Base-by-base conservation (phyloP, 768 basidiomycete species). In the Lactarius indigo region DNA sequence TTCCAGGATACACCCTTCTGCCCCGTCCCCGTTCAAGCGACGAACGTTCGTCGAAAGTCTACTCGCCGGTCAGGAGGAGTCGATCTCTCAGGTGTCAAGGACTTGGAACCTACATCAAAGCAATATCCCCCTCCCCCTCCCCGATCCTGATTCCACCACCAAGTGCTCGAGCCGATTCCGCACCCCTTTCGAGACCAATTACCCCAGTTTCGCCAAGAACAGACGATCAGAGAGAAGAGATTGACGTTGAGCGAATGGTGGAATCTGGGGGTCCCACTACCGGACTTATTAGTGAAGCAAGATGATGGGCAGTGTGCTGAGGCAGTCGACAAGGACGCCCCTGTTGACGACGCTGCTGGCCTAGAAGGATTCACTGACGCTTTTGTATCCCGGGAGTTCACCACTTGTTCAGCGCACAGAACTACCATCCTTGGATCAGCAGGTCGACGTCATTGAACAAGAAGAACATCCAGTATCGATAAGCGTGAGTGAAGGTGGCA, bases 1-100 rank as follows among this genome's bases (percentile, higher is more conserved):
- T 90, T 66, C 96, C 97, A 0, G 86, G 85, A 61, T 76, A 80
- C 57, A 78, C 83, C 8, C 77, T 90, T 74, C 75, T 82, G 41
- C 80, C 87, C 15, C 79, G 82, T n/a, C n/a, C 79, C 82, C 3
- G 55, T 68, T 12, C 37, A 59, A 42, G 57, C 44, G 33, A 30
- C 44, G 17, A 39, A 17, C 13, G 10, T 37, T n/a, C 15, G 54
- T 35, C 69, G 69, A 20, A 65, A 64, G 58, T 70, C 69, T 10
- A 65, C 64, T 7, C 69, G 69, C 37, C 57, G 8, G 17, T 41
- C 63, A 42, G 61, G 62, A 23, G 59, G 56, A 28, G 35, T 59
- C 31, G 66, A 67, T 59, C 55, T 31, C 8, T 17, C 18, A 15
- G 50, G 63, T 23, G 23, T 31, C 15, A 44, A 42, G 5, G 61